These are phyloP conservation scores for Artemisia annua DNA, from an alignment of 129 eudicot genomes.

Conservation along the genomic window DNA sequence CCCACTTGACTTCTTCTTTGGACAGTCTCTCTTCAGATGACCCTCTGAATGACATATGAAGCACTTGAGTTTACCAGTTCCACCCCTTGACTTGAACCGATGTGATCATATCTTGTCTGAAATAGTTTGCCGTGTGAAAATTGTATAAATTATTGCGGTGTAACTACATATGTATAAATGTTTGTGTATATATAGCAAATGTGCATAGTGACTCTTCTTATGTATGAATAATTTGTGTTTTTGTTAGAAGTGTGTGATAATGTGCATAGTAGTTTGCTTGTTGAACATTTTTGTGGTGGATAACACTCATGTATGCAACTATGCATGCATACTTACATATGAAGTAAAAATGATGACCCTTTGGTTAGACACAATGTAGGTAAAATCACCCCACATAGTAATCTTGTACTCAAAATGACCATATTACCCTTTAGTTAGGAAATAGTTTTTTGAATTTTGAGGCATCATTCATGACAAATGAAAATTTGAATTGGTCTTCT, in stretches of 20 bases:
- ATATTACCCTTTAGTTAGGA: not conserved
- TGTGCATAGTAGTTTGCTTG: constrained; percentile 17
- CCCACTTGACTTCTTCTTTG: too few relatives aligned
- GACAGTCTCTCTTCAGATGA: too few relatives aligned
- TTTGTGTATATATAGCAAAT: not conserved
- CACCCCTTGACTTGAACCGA: too few relatives aligned
- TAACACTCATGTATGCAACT: not conserved
- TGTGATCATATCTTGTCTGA: not conserved
- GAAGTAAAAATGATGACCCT: constrained; percentile 16
- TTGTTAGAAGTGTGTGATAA: constrained; percentile 17
- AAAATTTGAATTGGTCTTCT: constrained; percentile 15
- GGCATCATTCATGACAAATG: constrained; percentile 3
- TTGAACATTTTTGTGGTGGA: constrained; percentile 7
- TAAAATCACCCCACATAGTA: constrained; percentile 13
- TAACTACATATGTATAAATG: too few relatives aligned
- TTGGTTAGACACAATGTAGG: constrained; percentile 9
- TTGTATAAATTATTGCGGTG: not conserved
- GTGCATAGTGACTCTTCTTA: not conserved
- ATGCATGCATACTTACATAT: not conserved
- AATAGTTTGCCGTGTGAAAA: not conserved
- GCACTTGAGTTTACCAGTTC: too few relatives aligned
- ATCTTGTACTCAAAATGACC: not conserved
- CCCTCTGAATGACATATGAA: too few relatives aligned
- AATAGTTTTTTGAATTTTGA: not conserved
- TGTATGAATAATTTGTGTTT: constrained; percentile 2